Evolutionary conservation across 805 yeast genomes (phyloP), one percentile per base, ranked within the genome.

Genomic region (Yamadazyma scolyti): DNA sequence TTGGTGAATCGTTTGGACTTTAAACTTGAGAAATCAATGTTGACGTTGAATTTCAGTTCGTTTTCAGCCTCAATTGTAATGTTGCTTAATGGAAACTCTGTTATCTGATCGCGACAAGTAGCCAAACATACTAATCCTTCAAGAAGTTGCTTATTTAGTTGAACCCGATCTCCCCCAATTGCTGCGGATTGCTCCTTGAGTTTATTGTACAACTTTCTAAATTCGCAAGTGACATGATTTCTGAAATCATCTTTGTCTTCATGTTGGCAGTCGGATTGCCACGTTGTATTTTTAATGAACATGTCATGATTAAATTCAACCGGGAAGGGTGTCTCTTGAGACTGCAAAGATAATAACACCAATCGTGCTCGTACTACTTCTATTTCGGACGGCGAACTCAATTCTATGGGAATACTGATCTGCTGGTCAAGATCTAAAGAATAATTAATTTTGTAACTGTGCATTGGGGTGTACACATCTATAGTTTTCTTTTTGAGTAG

Each of bases 261-360:
- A 14, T 25, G 6, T 23, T 34, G 11, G 20, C 26, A 9, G 17
- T 20, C 4, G 33, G 27, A 8, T 30, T 22, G 21, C n/a, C n/a
- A n/a, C n/a, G n/a, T n/a, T n/a, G 34, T 23, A 25, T 52, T 54
- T 29, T 48, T 47, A 40, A 51, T 59, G 2, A 64, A 39, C 16
- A 58, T 46, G 25, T 57, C 65, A 39, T 62, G 66, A 31, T 52
- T 48, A 16, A 65, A 33, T 41, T 63, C 71, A 9, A 65, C 33
- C 3, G 71, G 68, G 9, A 65, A 56, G 2, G 65, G 58, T 15
- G 45, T 50, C 9, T 52, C 46, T 8, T n/a, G n/a, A 3, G 68
- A 56, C 23, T 51, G 43, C 9, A 55, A 36, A 13, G 68, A 54
- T 21, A 54, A 29, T 1, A 50, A 63, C 4, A 50, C 54, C 20